Conservation (phyloP, 2,329 filamentous ascomycete genomes). For the Pestalotiopsis sp. region DNA sequence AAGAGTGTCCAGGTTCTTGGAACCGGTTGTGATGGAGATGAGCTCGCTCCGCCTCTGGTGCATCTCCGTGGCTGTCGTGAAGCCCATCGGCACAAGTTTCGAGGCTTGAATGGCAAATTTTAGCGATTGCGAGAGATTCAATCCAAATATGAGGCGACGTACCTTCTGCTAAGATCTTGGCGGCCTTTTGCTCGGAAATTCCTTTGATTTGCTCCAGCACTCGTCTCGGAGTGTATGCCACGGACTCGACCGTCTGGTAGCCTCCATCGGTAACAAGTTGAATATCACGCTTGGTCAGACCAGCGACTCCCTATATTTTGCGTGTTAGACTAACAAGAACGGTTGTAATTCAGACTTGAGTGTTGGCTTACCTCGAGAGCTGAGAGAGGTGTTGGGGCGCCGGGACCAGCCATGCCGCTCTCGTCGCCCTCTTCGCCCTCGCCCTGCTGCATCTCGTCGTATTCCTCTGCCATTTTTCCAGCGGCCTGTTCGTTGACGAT, state of each 20-base stretch:
- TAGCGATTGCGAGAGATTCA: background rate
- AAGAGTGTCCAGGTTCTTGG: conserved; percentile 94
- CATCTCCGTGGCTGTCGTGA: conserved; percentile 99
- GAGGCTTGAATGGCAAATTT: conserved; percentile 62
- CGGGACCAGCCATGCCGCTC: conserved; percentile 74
- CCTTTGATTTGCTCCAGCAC: conserved; percentile 94
- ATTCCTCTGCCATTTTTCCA: conserved; percentile 50
- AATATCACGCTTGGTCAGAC: conserved; percentile 92
- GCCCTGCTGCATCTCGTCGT: conserved; percentile 66
- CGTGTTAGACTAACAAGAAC: background rate
- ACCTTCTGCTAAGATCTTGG: conserved; percentile 90
- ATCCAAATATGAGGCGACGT: conserved; percentile 23
- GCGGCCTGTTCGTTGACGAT: background rate
- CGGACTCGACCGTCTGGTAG: conserved; percentile 92
- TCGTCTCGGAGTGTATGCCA: conserved; percentile 87
- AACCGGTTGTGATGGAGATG: conserved; percentile 97
- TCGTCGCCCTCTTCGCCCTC: conserved; percentile 57
- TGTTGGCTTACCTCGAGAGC: conserved; percentile 76
- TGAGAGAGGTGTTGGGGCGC: conserved; percentile 87
- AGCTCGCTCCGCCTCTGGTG: conserved; percentile 94
- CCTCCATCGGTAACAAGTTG: conserved; percentile 90
- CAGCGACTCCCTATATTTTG: conserved; percentile 74
- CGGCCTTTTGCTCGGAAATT: conserved; percentile 95
- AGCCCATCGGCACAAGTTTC: conserved; percentile 97
- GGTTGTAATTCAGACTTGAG: background rate